phyloP scores from a whole-genome alignment of 176 grass and related monocot species.

The Oryza nivara region DNA sequence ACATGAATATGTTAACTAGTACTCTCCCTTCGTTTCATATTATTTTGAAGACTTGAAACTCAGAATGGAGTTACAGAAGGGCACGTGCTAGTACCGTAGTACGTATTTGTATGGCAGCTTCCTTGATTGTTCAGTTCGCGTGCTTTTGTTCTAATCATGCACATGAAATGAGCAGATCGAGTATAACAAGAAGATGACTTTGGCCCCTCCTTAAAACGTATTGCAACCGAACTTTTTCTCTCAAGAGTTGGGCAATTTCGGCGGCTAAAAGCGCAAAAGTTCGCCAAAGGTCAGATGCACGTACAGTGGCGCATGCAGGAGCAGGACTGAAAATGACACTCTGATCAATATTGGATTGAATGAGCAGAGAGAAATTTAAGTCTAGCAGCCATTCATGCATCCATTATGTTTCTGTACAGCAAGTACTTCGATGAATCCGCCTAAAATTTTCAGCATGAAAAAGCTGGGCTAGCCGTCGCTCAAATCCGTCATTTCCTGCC shows the following conservation, averaged over 20 bases:
- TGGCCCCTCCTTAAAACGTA: background rate
- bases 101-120: background rate
- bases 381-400: background rate
- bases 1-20: no score
- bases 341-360: no score
- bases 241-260: background rate
- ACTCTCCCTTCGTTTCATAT: no score
- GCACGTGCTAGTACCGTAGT: no score
- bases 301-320: background rate
- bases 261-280: background rate
- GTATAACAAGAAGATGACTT: no score
- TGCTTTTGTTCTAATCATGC: background rate
- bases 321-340: background rate
- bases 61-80: no score
- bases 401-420: background rate
- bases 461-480: background rate
- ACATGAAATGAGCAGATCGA: no score
- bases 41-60: no score
- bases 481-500: no score
- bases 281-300: background rate
- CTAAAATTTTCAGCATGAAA: background rate
- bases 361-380: background rate
- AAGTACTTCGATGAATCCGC: background rate
- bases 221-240: background rate
- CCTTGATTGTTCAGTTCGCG: background rate